phyloP scores from a whole-genome alignment of 2,329 filamentous ascomycete species.

The Aspergillus melleus region DNA sequence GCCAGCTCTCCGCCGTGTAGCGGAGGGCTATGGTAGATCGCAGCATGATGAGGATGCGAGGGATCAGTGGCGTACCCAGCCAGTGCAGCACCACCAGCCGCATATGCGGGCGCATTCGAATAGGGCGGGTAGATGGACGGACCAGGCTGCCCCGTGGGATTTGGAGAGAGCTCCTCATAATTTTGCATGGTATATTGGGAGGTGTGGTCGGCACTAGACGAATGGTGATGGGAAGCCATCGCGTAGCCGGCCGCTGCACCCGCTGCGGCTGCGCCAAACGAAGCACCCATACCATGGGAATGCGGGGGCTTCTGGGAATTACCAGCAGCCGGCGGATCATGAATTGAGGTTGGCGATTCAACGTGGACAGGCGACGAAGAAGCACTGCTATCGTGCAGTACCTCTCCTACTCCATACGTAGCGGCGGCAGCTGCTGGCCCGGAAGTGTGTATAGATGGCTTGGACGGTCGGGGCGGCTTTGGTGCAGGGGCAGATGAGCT shows the following conservation, averaged over 20 bases:
- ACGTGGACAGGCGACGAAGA: conserved; percentile 19
- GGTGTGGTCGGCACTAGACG: conserved; percentile 28
- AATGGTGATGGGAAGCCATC: conserved; percentile 36
- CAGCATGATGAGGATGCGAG: conserved; percentile 30
- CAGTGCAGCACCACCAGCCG: conserved; percentile 29
- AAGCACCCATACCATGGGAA: conserved; percentile 33
- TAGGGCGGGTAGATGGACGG: conserved; percentile 11
- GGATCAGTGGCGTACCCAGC: conserved; percentile 40
- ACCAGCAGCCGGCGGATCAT: conserved; percentile 17
- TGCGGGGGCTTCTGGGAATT: conserved; percentile 27
- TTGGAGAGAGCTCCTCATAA: conserved; percentile 22
- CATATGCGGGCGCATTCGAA: conserved; percentile 12
- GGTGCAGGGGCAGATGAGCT: conserved; percentile 18
- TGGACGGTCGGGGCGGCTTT: conserved; percentile 27
- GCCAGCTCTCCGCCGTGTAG: conserved; percentile 43
- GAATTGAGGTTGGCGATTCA: conserved; percentile 18
- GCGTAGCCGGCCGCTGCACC: conserved; percentile 45
- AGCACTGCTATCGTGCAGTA: conserved; percentile 23
- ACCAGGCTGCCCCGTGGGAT: conserved; percentile 12
- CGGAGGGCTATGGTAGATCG: conserved; percentile 26
- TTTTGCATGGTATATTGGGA: conserved; percentile 36
- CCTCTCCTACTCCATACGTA: conserved; percentile 44
- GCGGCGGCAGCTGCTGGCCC: conserved; percentile 35
- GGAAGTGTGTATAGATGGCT: conserved; percentile 32
- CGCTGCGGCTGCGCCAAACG: conserved; percentile 40